phyloP scores from a whole-genome alignment of 2,329 filamentous ascomycete species.

The Aaosphaeria pasadenensis region DNA sequence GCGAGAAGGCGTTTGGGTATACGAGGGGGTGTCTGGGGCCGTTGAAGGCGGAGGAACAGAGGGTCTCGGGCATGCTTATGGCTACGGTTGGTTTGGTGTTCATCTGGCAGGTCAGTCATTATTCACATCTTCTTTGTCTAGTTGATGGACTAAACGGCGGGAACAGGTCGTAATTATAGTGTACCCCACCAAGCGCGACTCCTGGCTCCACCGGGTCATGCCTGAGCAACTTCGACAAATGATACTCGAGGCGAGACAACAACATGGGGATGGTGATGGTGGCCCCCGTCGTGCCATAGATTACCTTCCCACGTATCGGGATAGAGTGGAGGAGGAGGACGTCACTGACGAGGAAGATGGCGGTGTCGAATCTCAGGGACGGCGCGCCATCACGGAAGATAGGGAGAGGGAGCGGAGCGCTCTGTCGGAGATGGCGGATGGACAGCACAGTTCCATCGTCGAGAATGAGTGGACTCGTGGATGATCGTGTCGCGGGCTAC shows the following conservation, averaged over 20 bases:
- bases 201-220: constrained; percentile 28
- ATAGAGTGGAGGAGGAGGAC: constrained; percentile 24
- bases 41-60: constrained; percentile 58
- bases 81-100: constrained; percentile 42
- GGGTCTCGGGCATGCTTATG: constrained; percentile 55
- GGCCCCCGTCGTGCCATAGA: constrained; percentile 22
- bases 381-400: not conserved
- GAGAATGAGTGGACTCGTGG: constrained; percentile 24
- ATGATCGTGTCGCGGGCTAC: no score
- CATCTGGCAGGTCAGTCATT: constrained; percentile 28
- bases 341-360: constrained; percentile 12
- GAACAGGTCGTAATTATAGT: constrained; percentile 28
- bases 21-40: constrained; percentile 48
- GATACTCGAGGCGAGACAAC: constrained; percentile 25
- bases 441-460: constrained; percentile 13
- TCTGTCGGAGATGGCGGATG: not conserved
- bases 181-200: constrained; percentile 25
- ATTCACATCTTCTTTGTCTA: not conserved
- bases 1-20: constrained; percentile 48
- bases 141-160: not conserved
- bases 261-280: constrained; percentile 6
- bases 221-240: constrained; percentile 31
- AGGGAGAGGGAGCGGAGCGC: no score
- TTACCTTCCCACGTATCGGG: constrained; percentile 30
- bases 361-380: not conserved